Base-by-base conservation (phyloP, 257 asterid genomes). In the Lavandula angustifolia region DNA sequence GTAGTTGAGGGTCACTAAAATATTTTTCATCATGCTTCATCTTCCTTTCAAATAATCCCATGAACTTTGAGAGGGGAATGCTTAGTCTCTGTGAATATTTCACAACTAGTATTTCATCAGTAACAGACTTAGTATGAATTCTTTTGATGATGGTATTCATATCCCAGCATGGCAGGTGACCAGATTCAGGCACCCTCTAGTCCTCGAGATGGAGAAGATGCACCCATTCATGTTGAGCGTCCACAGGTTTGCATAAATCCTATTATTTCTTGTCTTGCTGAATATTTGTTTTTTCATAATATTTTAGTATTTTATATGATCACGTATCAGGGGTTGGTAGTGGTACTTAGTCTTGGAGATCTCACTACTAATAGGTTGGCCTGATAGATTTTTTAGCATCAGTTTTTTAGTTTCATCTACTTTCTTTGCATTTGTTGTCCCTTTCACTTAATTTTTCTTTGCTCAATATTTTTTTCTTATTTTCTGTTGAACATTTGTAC, bases 121-220 rank as follows among this genome's bases (percentile, higher is more conserved):
- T 38, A 22, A 66, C 53, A 27, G 52, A 40, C 55, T 38, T 59
- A 49, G 35, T 56, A 31, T 44, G 66, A 67, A 62, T 48, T 41
- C 31, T 73, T 65, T 48, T 79, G 59, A 55, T 81, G 78, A 57
- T 14, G 59, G 47, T 58, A 18, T 73, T 71, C 54, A 67, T 73
- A 60, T 73, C 69, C 67, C 90, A 92, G 99, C 75, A 92, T 92
- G 99, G 74, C 96, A 75, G 94, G 91, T 73, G 97, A 92, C 80
- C 97, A 78, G 77, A 70, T 77, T 69, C 97, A 78, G 71, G 88
- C 90, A 41, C 97, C 95, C 42, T 79, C 88, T 47, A 89, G 96
- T 78, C 97, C 95, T 63, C 82, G 96, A 77, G 95, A 89, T 66
- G 97, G 95, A 68, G 99, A 89, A 46, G 96, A 87, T 72, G 79